phyloP scores from a whole-genome alignment of 371 early-diverging fungal species.

The Mortierella sp. region DNA sequence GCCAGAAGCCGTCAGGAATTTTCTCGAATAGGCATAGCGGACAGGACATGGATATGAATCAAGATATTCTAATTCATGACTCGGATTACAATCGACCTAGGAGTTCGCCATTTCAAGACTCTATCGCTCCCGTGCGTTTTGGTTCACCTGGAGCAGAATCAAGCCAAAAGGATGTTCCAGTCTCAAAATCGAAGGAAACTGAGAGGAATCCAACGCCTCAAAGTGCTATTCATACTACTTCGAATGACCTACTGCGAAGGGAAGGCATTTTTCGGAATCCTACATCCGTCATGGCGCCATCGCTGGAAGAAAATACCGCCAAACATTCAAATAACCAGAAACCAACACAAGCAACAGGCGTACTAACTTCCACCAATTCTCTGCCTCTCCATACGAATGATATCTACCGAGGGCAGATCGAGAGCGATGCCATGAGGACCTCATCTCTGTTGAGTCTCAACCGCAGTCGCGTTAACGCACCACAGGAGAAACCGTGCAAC shows the following conservation, averaged over 20 bases:
- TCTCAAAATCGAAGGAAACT: background rate
- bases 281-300: too few relatives aligned
- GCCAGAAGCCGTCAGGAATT: background rate
- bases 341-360: too few relatives aligned
- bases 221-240: background rate
- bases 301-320: too few relatives aligned
- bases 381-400: too few relatives aligned
- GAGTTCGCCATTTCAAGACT: conserved; percentile 33
- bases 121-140: conserved; percentile 35
- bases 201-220: background rate
- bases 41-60: conserved; percentile 6
- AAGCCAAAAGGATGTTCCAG: background rate
- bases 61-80: conserved; percentile 5
- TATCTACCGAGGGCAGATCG: too few relatives aligned
- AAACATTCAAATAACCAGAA: too few relatives aligned
- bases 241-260: background rate
- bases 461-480: too few relatives aligned
- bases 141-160: conserved; percentile 14
- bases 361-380: too few relatives aligned
- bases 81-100: conserved; percentile 19
- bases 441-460: too few relatives aligned
- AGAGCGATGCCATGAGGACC: too few relatives aligned
- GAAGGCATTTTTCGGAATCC: too few relatives aligned
- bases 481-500: too few relatives aligned
- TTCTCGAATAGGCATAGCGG: conserved; percentile 10